Evolutionary conservation across 2,329 filamentous ascomycete species (phyloP).

Genomic region (Epichloe typhina): DNA sequence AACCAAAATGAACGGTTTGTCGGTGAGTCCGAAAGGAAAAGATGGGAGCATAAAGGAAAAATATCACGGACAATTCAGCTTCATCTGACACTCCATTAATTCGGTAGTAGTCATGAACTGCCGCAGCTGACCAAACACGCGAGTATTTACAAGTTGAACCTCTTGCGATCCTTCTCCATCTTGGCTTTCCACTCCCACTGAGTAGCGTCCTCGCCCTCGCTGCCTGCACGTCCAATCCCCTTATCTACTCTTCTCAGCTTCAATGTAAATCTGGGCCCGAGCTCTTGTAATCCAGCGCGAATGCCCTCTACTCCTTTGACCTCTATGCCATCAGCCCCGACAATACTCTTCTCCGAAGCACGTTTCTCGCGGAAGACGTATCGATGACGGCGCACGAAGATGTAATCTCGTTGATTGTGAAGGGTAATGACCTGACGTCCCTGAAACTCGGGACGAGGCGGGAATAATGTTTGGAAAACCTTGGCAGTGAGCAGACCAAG

Average conservation of each 20-base stretch:
- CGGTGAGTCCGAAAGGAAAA: too few relatives aligned
- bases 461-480: conserved; percentile 51
- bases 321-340: conserved; percentile 67
- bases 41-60: too few relatives aligned
- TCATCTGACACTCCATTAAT: neutral
- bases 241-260: conserved; percentile 87
- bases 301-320: conserved; percentile 78
- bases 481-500: conserved; percentile 79
- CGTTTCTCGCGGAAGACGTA: conserved; percentile 90
- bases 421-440: conserved; percentile 84
- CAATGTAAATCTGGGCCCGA: conserved; percentile 62
- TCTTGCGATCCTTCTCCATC: conserved; percentile 88
- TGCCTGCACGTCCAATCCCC: conserved; percentile 60
- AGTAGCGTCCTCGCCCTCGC: conserved; percentile 58
- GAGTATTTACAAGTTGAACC: conserved; percentile 63
- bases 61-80: too few relatives aligned
- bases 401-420: conserved; percentile 92
- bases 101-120: neutral
- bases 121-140: too few relatives aligned
- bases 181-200: conserved; percentile 95
- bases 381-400: conserved; percentile 80
- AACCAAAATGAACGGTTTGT: too few relatives aligned
- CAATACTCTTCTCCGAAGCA: conserved; percentile 73
- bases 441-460: conserved; percentile 66
- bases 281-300: conserved; percentile 74